Base-by-base conservation (phyloP, 257 asterid species). In the Forsythia suspensa region DNA sequence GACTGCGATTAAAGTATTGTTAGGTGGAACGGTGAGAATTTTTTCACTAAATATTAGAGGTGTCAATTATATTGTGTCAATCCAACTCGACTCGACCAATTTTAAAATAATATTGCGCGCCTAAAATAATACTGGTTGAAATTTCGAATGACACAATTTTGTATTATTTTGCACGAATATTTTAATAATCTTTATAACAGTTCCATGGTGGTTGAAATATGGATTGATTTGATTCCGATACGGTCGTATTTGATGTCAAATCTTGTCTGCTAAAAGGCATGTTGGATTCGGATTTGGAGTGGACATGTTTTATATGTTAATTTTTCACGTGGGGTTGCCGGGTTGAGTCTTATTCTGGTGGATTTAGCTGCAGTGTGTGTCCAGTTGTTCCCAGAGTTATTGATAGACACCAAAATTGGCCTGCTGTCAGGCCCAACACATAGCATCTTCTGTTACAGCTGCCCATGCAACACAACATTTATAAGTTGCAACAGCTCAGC, bases 161-260 rank as follows among this genome's bases (percentile, higher is more conserved):
- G 2, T 29, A 29, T 29, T 1, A 29, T 29, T 29, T 29, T 29
- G 34, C 34, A 29, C 13, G 21, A 63, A 15, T 2, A 8, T 8
- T 63, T 63, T 63, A 4, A 63, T 12, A 29, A 21, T 9, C 7
- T 21, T 21, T 63, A 10, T 21, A 63, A 63, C 15, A 81, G 86
- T 71, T 81, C 68, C 79, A 79, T 73, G 72, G 83, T 82, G 84
- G 85, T 86, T 85, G 87, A 88, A 84, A 79, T 81, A 70, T 80
- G 57, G 63, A 73, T 79, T 88, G 94, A 90, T 91, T 84, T 90
- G 92, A 93, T 93, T 89, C 94, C 18, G 97, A 93, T 93, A 78
- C 84, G 92, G 61, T 75, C 80, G 78, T 75, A 84, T 84, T 86
- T 70, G 82, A 83, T 87, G 90, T 82, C 88, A 87, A 86, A 74